These are phyloP conservation scores for Sarcomyxa edulis DNA, from an alignment of 768 basidiomycete genomes.

Conservation along the genomic window DNA sequence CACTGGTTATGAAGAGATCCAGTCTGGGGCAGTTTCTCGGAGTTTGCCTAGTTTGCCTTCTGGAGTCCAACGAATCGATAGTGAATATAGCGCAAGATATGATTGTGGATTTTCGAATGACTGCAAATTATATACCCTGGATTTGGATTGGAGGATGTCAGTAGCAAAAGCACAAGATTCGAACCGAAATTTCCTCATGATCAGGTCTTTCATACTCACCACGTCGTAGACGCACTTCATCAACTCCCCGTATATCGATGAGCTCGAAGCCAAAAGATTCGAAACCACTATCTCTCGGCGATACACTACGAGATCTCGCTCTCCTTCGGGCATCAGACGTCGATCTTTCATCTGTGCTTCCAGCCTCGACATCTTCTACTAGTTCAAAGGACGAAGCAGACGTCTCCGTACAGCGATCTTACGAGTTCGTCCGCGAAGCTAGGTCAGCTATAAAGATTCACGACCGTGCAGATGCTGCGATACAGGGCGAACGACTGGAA, in stretches of 20 bases:
- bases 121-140: no score
- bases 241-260: no score
- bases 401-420: slow-evolving; percentile 44
- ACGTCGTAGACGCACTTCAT: neutral
- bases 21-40: no score
- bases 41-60: no score
- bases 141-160: no score
- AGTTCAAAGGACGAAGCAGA: slow-evolving; percentile 19
- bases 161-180: no score
- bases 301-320: slow-evolving; percentile 69
- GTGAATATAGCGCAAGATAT: no score
- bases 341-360: slow-evolving; percentile 23
- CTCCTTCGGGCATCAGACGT: slow-evolving; percentile 55
- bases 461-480: slow-evolving; percentile 46
- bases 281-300: slow-evolving; percentile 51
- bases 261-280: slow-evolving; percentile 25
- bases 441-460: slow-evolving; percentile 52
- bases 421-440: slow-evolving; percentile 53
- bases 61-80: no score
- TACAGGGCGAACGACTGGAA: slow-evolving; percentile 51
- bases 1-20: no score
- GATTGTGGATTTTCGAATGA: no score
- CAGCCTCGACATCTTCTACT: slow-evolving; percentile 8
- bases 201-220: slow-evolving; percentile 9
- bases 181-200: neutral